Conservation (phyloP, 2,329 filamentous ascomycete genomes). For the Colletotrichum cereale region DNA sequence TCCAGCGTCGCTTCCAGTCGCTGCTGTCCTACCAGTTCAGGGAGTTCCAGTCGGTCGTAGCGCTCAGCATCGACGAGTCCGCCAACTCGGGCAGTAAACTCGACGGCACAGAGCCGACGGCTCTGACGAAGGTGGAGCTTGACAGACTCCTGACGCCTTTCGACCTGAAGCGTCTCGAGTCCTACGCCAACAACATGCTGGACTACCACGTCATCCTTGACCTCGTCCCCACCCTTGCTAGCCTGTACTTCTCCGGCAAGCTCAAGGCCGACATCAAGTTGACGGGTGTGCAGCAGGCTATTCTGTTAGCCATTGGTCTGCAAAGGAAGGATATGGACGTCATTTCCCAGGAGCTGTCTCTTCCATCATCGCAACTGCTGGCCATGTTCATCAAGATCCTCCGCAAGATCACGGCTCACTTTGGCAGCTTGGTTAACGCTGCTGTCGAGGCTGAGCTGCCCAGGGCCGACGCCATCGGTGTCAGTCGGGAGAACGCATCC, state of each 20-base stretch:
- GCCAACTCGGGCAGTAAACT: constrained; percentile 79
- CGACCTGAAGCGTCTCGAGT: constrained; percentile 93
- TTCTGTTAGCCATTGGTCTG: constrained; percentile 90
- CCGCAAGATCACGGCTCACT: constrained; percentile 85
- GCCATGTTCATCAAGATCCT: constrained; percentile 99
- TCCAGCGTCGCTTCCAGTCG: constrained; percentile 92
- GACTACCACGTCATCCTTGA: constrained; percentile 98
- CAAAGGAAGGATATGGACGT: constrained; percentile 90
- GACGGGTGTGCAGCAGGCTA: constrained; percentile 84
- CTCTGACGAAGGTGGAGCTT: constrained; percentile 80
- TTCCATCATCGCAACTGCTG: constrained; percentile 83
- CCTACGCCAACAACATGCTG: constrained; percentile 95
- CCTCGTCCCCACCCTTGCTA: constrained; percentile 84
- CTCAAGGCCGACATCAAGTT: constrained; percentile 77
- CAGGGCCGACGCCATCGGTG: constrained; percentile 66
- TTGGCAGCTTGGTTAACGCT: constrained; percentile 79
- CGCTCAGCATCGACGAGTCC: constrained; percentile 89
- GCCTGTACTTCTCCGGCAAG: constrained; percentile 86
- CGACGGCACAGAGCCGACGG: constrained; percentile 62
- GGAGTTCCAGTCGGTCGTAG: constrained; percentile 80
- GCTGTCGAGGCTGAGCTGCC: constrained; percentile 79
- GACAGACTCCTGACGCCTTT: constrained; percentile 87
- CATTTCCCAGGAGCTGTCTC: constrained; percentile 81
- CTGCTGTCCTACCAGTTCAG: constrained; percentile 95
- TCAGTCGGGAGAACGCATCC: constrained; percentile 69